phyloP scores from a whole-genome alignment of 2,329 filamentous ascomycete genomes.

The Tolypocladium pustulatum region DNA sequence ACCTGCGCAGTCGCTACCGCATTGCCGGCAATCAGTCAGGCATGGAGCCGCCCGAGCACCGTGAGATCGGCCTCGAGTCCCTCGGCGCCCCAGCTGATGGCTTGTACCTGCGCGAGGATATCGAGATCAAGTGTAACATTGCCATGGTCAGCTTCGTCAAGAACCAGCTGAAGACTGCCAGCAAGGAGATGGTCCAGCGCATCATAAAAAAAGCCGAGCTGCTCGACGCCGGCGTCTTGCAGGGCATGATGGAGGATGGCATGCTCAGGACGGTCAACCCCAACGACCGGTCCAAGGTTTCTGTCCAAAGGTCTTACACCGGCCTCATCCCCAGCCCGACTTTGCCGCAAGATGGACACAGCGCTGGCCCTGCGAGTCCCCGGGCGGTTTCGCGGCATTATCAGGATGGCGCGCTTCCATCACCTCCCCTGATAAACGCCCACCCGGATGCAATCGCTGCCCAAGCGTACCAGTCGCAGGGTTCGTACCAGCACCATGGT shows the following conservation, averaged over 20 bases:
- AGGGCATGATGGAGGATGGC: slow-evolving; percentile 58
- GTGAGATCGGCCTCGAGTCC: slow-evolving; percentile 48
- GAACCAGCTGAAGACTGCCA: slow-evolving; percentile 54
- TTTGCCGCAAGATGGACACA: not conserved
- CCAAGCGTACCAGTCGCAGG: slow-evolving; percentile 6
- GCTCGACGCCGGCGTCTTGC: slow-evolving; percentile 53
- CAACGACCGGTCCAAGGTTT: slow-evolving; percentile 32
- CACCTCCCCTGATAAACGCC: not conserved
- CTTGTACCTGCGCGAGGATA: slow-evolving; percentile 58
- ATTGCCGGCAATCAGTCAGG: slow-evolving; percentile 60
- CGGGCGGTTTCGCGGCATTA: not conserved
- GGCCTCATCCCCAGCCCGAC: slow-evolving; percentile 1
- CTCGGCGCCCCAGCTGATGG: slow-evolving; percentile 54
- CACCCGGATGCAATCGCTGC: not conserved
- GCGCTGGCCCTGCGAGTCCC: not conserved
- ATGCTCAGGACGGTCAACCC: slow-evolving; percentile 49
- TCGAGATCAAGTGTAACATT: slow-evolving; percentile 60
- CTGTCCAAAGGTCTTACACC: not conserved
- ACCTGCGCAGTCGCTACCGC: slow-evolving; percentile 58
- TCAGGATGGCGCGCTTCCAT: not conserved
- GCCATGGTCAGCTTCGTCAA: slow-evolving; percentile 56
- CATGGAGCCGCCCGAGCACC: slow-evolving; percentile 47
- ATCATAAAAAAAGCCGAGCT: slow-evolving; percentile 64
- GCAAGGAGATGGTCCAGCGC: slow-evolving; percentile 56
- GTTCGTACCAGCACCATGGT: slow-evolving; percentile 10